Conservation (phyloP, 2,329 filamentous ascomycete genomes). For the Achaetomium macrosporum region DNA sequence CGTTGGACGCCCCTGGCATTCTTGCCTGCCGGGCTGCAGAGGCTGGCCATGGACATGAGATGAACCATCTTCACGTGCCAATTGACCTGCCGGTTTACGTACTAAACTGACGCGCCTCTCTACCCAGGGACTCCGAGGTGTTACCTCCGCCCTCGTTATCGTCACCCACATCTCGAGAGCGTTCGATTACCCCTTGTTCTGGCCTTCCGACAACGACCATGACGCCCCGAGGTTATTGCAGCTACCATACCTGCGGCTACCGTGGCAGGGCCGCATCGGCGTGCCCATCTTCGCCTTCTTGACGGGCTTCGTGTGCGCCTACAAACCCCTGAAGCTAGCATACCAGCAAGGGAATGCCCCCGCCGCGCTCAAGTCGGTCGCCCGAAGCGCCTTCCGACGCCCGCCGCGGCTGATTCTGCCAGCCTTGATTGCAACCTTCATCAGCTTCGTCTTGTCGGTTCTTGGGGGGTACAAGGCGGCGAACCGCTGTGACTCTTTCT, state of each 20-base stretch:
- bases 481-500: conserved; percentile 42
- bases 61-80: neutral
- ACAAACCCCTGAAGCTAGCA: conserved; percentile 48
- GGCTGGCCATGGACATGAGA: neutral
- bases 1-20: conserved; percentile 2
- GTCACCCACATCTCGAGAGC: conserved; percentile 47
- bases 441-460: conserved; percentile 45
- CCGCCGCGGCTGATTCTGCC: conserved; percentile 47
- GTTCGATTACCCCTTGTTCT: conserved; percentile 47
- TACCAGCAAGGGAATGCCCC: conserved; percentile 38
- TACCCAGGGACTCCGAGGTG: conserved; percentile 43
- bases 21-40: neutral
- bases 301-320: conserved; percentile 50
- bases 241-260: conserved; percentile 48
- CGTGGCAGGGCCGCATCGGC: conserved; percentile 48
- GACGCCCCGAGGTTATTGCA: conserved; percentile 41
- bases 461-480: conserved; percentile 44
- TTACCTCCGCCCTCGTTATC: conserved; percentile 48
- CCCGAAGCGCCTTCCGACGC: conserved; percentile 48
- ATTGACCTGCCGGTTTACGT: neutral
- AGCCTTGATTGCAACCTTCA: conserved; percentile 44
- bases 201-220: conserved; percentile 38
- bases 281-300: conserved; percentile 52
- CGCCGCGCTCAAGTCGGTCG: conserved; percentile 41
- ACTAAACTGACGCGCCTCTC: conserved; percentile 4